phyloP scores from a whole-genome alignment of 768 basidiomycete species.

The Cytidiella melzeri region DNA sequence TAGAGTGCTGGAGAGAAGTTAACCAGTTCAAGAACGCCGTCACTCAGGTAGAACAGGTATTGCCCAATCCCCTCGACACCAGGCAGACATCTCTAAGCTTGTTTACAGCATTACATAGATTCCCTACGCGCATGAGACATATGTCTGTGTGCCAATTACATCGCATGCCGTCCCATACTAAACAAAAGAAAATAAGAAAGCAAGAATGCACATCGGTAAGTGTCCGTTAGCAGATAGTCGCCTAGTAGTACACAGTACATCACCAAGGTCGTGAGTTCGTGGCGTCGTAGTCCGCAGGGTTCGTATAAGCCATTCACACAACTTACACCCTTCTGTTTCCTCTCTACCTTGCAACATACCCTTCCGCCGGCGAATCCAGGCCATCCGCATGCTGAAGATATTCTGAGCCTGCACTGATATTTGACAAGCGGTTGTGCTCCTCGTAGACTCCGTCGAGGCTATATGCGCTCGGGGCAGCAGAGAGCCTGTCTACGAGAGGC shows the following conservation, averaged over 20 bases:
- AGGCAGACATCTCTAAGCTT: neutral
- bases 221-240: neutral
- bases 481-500: conserved; percentile 16
- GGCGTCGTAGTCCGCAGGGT: no score
- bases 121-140: conserved; percentile 31
- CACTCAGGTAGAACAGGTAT: conserved; percentile 61
- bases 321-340: neutral
- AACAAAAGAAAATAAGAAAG: neutral
- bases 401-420: conserved; percentile 25
- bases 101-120: conserved; percentile 53
- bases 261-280: no score
- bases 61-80: conserved; percentile 8
- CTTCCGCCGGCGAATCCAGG: conserved; percentile 18
- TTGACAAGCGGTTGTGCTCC: conserved; percentile 23
- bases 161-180: conserved; percentile 5
- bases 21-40: conserved; percentile 64
- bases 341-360: conserved; percentile 11
- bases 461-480: conserved; percentile 4
- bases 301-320: no score
- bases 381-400: conserved; percentile 16
- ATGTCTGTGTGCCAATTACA: no score
- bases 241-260: no score
- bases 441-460: conserved; percentile 5
- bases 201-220: neutral
- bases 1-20: conserved; percentile 76